Base-by-base conservation (phyloP, 495 filamentous ascomycete species). In the Aspergillus leporis region DNA sequence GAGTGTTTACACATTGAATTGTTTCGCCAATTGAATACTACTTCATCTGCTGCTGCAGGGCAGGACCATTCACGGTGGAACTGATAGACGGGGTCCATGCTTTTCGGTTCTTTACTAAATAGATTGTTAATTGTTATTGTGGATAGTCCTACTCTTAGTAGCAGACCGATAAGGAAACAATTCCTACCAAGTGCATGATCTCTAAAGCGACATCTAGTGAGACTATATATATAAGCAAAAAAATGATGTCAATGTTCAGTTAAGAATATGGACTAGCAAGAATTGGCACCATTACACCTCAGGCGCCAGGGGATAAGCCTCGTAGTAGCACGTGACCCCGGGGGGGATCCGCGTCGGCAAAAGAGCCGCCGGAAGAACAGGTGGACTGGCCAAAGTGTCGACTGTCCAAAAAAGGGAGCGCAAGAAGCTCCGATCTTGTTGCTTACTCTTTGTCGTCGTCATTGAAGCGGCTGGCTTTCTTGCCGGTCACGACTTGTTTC, bases 281-380 rank as follows among this genome's bases (percentile, higher is more conserved):
- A 28, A 28, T 28, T 28, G 25, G 25, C 25, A 28, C 6, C 6
- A 6, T 28, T 41, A 41, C 38, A 14, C 38, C 38, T 41, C 16
- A 41, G 38, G 38, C 38, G n/a, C 38, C 38, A 30, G 8, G 40
- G 16, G 47, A 51, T 58, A 51, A 51, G 55, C 32, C 55, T 58
- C 51, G 40, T 30, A 34, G 12, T 19, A 1, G 12, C 55, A 58
- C 55, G 55, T 58, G 55, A 41, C 25, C 31, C 31, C 14, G 31
- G 36, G 52, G 36, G 52, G 38, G 53, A 55, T 55, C 53, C 53
- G 53, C 53, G 40, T 14, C n/a, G 36, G 36, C 34, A 18, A 46
- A 46, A 22, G 28, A 41, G n/a, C 22, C 28, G 21, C n/a, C 21
- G 25, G 53, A 46, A 57, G 45, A 57, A 49, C 55, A 57, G 45